phyloP scores from a whole-genome alignment of 2,329 filamentous ascomycete species.

The Colletotrichum godetiae region DNA sequence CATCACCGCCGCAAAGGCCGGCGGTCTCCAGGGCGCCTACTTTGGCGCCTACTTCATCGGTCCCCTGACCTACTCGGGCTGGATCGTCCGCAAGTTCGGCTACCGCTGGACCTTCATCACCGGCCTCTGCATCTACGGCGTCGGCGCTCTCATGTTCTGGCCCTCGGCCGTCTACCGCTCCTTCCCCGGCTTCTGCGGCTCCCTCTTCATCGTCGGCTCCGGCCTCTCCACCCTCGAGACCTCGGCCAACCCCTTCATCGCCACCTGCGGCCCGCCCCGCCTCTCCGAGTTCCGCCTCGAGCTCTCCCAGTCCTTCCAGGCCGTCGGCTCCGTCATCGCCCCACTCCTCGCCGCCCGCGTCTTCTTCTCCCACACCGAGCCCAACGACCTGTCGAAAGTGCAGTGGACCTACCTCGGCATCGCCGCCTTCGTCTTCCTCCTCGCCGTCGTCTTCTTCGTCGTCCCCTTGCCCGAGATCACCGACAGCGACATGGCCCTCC shows the following conservation, averaged over 20 bases:
- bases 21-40: conserved; percentile 62
- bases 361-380: conserved; percentile 67
- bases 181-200: conserved; percentile 70
- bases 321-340: conserved; percentile 66
- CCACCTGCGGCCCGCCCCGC: conserved; percentile 68
- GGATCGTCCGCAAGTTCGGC: conserved; percentile 72
- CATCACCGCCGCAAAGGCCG: conserved; percentile 56
- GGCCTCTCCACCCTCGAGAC: conserved; percentile 65
- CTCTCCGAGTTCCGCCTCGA: conserved; percentile 70
- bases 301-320: conserved; percentile 68
- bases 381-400: conserved; percentile 65
- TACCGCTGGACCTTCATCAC: conserved; percentile 77
- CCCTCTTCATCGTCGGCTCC: conserved; percentile 59
- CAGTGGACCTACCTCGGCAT: conserved; percentile 75
- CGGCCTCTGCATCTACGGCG: conserved; percentile 65
- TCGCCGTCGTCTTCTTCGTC: conserved; percentile 69
- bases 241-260: conserved; percentile 64
- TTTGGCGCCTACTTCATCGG: conserved; percentile 58
- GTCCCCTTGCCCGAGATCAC: conserved; percentile 64
- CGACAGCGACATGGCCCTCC: conserved; percentile 71
- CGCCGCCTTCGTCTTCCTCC: conserved; percentile 67
- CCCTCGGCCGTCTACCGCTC: conserved; percentile 64
- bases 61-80: conserved; percentile 52
- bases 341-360: conserved; percentile 70
- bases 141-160: conserved; percentile 70